Conservation (phyloP, 2,329 filamentous ascomycete species). For the Mycogone perniciosa region DNA sequence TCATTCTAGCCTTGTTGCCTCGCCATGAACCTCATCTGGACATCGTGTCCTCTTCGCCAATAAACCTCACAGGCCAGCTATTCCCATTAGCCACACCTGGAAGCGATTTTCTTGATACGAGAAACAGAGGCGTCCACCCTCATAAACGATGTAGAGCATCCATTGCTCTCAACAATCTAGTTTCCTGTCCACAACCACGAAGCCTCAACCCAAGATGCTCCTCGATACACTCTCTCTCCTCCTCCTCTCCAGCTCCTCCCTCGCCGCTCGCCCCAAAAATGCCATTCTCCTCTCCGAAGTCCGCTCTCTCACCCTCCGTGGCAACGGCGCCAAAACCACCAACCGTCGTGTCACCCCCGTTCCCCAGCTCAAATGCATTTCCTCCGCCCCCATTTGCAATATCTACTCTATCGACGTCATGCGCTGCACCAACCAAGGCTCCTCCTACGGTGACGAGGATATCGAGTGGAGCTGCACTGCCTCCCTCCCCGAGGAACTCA, state of each 20-base stretch:
- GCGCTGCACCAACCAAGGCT: constrained; percentile 83
- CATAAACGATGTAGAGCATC: no score
- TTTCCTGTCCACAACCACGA: neutral
- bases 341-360: constrained; percentile 70
- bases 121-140: neutral
- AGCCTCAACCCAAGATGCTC: constrained; percentile 21
- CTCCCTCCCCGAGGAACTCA: constrained; percentile 52
- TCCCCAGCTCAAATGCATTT: constrained; percentile 73
- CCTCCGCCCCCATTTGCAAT: constrained; percentile 55
- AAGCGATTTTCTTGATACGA: neutral
- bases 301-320: constrained; percentile 69
- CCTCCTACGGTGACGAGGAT: constrained; percentile 71
- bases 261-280: constrained; percentile 34
- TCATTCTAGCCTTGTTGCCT: constrained; percentile 5
- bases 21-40: constrained; percentile 12
- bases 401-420: constrained; percentile 73
- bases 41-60: constrained; percentile 19
- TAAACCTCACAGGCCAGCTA: no score
- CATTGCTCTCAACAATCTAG: neutral
- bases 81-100: no score
- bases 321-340: constrained; percentile 57
- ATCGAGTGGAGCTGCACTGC: constrained; percentile 86
- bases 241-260: constrained; percentile 22
- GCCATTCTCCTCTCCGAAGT: constrained; percentile 57
- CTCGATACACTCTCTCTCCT: constrained; percentile 17